Percentiles rank a stretch among this genome's conserved stretches.
Evolutionary conservation across 345 rosid genomes (phyloP).

Genomic region (Hevea brasiliensis): DNA sequence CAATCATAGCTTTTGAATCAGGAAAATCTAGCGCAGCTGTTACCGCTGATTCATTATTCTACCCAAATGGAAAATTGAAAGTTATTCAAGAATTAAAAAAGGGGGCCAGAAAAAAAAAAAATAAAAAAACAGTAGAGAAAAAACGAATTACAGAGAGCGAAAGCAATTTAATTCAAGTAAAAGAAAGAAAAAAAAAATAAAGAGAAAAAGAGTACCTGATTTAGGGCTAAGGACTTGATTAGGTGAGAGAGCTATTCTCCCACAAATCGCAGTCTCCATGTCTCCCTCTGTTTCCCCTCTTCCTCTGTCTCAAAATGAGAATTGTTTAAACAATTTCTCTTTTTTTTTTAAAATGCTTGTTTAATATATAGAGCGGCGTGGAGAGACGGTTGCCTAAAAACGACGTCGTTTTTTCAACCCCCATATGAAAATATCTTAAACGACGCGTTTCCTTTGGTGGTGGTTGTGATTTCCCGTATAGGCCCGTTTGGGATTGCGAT

Average conservation of each 20-base stretch:
- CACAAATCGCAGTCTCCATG: conserved; percentile 71
- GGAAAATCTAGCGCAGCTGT: neutral
- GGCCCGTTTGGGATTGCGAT: no score
- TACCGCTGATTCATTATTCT: neutral
- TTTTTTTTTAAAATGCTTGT: no score
- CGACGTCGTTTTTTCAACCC: neutral
- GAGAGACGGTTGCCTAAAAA: neutral
- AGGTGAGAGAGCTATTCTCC: conserved; percentile 76
- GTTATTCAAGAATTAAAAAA: neutral
- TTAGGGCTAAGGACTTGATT: conserved; percentile 54
- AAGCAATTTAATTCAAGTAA: no score
- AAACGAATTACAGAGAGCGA: neutral
- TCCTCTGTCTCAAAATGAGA: conserved; percentile 13
- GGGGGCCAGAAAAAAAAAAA: neutral
- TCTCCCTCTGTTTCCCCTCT: conserved; percentile 15
- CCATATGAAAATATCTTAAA: conserved; percentile 3
- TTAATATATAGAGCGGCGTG: no score
- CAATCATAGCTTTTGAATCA: neutral
- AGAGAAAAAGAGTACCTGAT: conserved; percentile 45
- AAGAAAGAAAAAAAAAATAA: neutral
- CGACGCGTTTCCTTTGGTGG: neutral
- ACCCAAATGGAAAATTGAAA: neutral
- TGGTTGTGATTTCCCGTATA: neutral
- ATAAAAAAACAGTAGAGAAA: neutral
- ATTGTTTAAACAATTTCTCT: neutral